phyloP scores from a whole-genome alignment of 257 asterid species.

The Cruciata laevipes region DNA sequence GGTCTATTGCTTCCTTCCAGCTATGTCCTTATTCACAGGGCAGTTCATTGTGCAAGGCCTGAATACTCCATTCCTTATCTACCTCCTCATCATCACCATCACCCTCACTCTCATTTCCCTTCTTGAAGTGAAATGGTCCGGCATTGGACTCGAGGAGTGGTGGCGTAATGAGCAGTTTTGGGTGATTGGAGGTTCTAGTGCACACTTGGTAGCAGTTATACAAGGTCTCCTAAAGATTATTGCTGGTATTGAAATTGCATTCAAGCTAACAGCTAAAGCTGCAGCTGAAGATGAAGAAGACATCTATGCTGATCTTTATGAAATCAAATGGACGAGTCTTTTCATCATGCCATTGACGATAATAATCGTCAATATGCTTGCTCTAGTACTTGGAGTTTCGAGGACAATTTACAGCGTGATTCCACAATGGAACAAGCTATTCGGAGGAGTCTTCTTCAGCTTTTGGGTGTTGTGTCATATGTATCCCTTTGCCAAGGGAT shows the following conservation, averaged over 20 bases:
- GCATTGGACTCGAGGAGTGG: constrained; percentile 79
- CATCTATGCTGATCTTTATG: constrained; percentile 61
- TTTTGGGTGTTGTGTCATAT: constrained; percentile 85
- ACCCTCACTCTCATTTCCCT: constrained; percentile 64
- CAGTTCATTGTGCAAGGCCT: constrained; percentile 74
- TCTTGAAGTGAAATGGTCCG: constrained; percentile 94
- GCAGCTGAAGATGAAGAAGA: constrained; percentile 71
- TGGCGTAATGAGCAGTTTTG: constrained; percentile 98
- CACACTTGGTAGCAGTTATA: constrained; percentile 73
- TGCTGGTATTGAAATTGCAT: constrained; percentile 86
- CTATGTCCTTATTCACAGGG: constrained; percentile 76
- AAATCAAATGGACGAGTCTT: constrained; percentile 77
- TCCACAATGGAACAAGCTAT: constrained; percentile 83
- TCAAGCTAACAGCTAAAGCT: constrained; percentile 71
- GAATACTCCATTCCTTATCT: constrained; percentile 45
- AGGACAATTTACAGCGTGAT: constrained; percentile 70
- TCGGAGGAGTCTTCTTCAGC: constrained; percentile 87
- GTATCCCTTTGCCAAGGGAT: constrained; percentile 81
- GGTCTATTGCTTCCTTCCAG: constrained; percentile 85
- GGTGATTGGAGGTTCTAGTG: constrained; percentile 89
- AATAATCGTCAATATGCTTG: constrained; percentile 46
- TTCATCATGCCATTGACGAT: constrained; percentile 68
- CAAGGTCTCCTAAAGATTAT: constrained; percentile 84
- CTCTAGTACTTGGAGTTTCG: constrained; percentile 61
- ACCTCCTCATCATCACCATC: constrained; percentile 61